These are phyloP conservation scores for Rhododendron henanense DNA, from an alignment of 148 eudicot species.

Conservation along the genomic window DNA sequence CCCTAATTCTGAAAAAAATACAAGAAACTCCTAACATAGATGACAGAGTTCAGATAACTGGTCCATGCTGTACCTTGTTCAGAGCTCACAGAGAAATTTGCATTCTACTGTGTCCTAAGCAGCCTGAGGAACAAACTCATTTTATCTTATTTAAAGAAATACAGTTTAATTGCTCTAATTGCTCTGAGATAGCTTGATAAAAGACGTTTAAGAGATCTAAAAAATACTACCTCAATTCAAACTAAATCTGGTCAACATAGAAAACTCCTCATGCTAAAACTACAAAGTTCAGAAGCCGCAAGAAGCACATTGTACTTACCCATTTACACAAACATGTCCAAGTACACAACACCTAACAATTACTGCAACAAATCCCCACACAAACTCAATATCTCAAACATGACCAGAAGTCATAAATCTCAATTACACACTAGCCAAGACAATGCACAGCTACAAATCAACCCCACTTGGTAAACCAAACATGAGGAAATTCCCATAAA, in stretches of 20 bases:
- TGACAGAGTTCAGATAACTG: background rate
- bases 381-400: background rate
- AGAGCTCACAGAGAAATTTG: background rate
- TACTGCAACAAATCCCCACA: background rate
- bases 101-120: background rate
- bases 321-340: background rate
- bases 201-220: background rate
- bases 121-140: background rate
- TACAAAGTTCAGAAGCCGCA: background rate
- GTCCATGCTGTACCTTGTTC: background rate
- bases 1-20: background rate
- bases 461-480: background rate
- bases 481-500: background rate
- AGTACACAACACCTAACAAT: background rate
- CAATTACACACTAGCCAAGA: background rate
- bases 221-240: background rate
- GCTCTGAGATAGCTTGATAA: background rate
- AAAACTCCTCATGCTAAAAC: background rate
- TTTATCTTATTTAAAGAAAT: background rate
- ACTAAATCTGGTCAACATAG: background rate
- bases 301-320: background rate
- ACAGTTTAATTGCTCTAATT: background rate
- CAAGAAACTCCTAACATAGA: background rate
- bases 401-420: background rate
- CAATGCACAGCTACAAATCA: background rate